Evolutionary conservation across 257 asterid species (phyloP).

Genomic region (Forsythia viridissima): DNA sequence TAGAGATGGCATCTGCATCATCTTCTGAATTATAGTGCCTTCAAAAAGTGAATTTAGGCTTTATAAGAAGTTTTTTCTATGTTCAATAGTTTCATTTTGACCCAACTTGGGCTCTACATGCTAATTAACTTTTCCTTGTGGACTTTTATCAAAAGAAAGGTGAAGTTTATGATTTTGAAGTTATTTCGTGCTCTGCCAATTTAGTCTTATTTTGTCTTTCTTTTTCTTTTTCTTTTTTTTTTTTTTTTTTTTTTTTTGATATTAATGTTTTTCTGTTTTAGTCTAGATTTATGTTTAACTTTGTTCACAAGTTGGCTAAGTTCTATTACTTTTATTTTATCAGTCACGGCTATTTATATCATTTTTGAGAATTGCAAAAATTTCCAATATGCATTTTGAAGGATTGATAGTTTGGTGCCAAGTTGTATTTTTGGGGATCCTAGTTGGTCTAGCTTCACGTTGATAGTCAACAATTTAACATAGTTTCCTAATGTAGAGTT

Average conservation of each 20-base stretch:
- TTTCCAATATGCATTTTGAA: neutral
- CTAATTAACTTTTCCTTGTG: neutral
- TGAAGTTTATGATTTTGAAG: neutral
- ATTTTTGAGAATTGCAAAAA: neutral
- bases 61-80: neutral
- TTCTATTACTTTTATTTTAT: neutral
- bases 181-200: neutral
- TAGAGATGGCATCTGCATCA: neutral
- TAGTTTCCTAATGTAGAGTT: neutral
- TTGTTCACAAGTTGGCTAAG: neutral
- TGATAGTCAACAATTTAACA: neutral
- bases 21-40: neutral
- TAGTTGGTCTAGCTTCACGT: neutral
- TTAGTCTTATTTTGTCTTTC: neutral
- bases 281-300: neutral
- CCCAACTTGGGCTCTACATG: neutral
- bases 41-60: slow-evolving; percentile 2
- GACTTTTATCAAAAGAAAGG: neutral
- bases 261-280: neutral
- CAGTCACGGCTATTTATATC: neutral
- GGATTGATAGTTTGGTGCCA: neutral
- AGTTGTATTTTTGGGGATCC: neutral
- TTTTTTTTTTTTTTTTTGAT: neutral
- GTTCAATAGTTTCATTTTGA: neutral
- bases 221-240: neutral